Evolutionary conservation across 2,329 filamentous ascomycete genomes (phyloP), one percentile per base, ranked within the genome.

Genomic region (Xylariaceae sp.): DNA sequence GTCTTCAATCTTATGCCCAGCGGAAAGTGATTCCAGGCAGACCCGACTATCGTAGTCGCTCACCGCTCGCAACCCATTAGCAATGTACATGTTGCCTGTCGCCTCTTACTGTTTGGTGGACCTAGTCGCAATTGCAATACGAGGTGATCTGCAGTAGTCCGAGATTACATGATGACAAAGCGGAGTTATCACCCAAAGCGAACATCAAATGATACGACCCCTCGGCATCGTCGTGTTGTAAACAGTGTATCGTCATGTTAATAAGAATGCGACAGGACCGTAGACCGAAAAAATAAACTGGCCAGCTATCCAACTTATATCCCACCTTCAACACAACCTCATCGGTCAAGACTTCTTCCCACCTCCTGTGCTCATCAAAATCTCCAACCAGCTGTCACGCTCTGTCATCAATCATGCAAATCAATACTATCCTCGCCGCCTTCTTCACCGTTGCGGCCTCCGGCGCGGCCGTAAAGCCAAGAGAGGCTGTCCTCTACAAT

Each of bases 131-230:
- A 56, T 30, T 21, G 32, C 33, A 52, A 56, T 47, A 56, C 53
- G 53, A 56, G 53, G 23, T 56, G 49, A 56, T 53, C 53, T 55
- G 53, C 53, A 48, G 37, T 7, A n/a, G n/a, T 39, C 36, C 33
- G 21, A 23, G 43, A 13, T 48, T 40, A 13, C 43, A 48, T 53
- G 23, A 45, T 46, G 16, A 29, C 11, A 47, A 18, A 48, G 39
- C 39, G 49, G 53, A 53, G 33, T 44, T 49, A 41, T 56, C 35
- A 15, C 49, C 49, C 39, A 29, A 55, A 55, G 10, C 9, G 21
- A 21, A 20, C 20, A 36, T 3, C 15, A 32, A 20, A 13, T 21
- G 13, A 15, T 45, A 18, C 33, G 16, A 41, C 21, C 13, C 21
- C 40, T 46, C 24, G 40, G 41, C 33, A 18, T 10, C 24, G 23